Percentiles rank a stretch among this genome's conserved stretches.
phyloP scores from a whole-genome alignment of 2,329 filamentous ascomycete species.

The Macroventuria anomochaeta region DNA sequence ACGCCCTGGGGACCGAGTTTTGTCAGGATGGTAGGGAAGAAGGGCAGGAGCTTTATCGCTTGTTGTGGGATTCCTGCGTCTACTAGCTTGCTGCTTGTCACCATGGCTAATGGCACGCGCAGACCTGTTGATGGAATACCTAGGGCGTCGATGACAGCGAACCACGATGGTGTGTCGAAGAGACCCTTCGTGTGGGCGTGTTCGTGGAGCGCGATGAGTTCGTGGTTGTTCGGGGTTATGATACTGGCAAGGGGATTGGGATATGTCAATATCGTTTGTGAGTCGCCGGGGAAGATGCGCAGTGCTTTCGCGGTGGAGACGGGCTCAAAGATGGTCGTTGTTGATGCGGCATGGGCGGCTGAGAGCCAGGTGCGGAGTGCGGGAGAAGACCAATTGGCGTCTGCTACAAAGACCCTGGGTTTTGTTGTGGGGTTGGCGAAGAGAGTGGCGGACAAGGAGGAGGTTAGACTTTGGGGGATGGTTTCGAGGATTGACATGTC shows the following conservation, averaged over 20 bases:
- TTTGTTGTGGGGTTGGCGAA: slow-evolving; percentile 30
- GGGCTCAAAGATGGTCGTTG: slow-evolving; percentile 78
- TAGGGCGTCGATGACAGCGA: slow-evolving; percentile 77
- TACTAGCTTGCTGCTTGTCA: slow-evolving; percentile 72
- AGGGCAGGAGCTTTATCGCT: slow-evolving; percentile 83
- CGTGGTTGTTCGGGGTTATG: slow-evolving; percentile 81
- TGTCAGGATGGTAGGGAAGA: slow-evolving; percentile 82
- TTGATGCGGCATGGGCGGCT: slow-evolving; percentile 56
- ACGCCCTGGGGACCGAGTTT: slow-evolving; percentile 82
- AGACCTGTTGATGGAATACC: slow-evolving; percentile 74
- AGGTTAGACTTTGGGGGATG: slow-evolving; percentile 36
- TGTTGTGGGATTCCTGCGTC: slow-evolving; percentile 85
- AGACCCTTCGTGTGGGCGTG: slow-evolving; percentile 71
- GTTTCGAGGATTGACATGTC: slow-evolving; percentile 84
- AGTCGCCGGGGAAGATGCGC: slow-evolving; percentile 64
- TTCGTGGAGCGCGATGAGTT: slow-evolving; percentile 79
- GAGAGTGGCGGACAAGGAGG: slow-evolving; percentile 21
- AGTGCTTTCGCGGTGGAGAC: slow-evolving; percentile 82
- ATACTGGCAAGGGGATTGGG: slow-evolving; percentile 72
- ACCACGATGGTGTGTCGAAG: slow-evolving; percentile 77
- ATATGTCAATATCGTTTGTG: slow-evolving; percentile 70
- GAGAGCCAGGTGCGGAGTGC: slow-evolving; percentile 73
- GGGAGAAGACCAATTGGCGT: slow-evolving; percentile 80
- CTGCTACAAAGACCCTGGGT: slow-evolving; percentile 81
- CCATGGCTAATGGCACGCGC: slow-evolving; percentile 71